Evolutionary conservation across 805 yeast species (phyloP).

Genomic region (Myxozyma mucilagina): DNA sequence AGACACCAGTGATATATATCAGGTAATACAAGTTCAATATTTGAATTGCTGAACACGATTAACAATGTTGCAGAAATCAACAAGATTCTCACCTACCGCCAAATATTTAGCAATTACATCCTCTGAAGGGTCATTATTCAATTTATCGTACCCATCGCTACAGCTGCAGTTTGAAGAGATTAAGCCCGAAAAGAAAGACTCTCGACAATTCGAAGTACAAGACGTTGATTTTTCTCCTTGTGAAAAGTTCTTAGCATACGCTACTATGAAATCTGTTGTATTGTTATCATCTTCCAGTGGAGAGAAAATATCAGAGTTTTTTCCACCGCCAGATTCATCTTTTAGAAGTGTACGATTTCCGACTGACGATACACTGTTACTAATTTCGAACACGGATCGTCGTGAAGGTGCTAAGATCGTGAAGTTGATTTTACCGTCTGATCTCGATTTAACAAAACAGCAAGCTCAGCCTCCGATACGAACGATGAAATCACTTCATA

Average conservation of each 20-base stretch:
- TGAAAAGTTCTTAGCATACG: conserved; percentile 63
- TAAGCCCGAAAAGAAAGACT: conserved; percentile 50
- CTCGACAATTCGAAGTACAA: conserved; percentile 43
- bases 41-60: background rate
- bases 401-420: conserved; percentile 25
- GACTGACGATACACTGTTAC: conserved; percentile 6
- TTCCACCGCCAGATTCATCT: conserved; percentile 20
- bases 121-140: conserved; percentile 56
- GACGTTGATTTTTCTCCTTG: conserved; percentile 70
- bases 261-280: conserved; percentile 57
- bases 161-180: conserved; percentile 44
- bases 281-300: conserved; percentile 55
- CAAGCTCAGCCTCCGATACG: conserved; percentile 19
- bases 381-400: conserved; percentile 22
- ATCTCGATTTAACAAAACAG: conserved; percentile 15
- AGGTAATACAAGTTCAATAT: conserved; percentile 34
- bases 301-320: conserved; percentile 30
- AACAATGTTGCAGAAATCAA: conserved; percentile 48
- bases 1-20: conserved; percentile 56
- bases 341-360: conserved; percentile 26
- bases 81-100: conserved; percentile 60
- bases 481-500: conserved; percentile 14
- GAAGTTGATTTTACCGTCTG: conserved; percentile 19
- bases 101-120: conserved; percentile 67
- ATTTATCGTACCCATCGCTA: conserved; percentile 58